Evolutionary conservation across 2,329 filamentous ascomycete species (phyloP), one percentile per base, ranked within the genome.

Genomic region (Penicillium verrucosum): DNA sequence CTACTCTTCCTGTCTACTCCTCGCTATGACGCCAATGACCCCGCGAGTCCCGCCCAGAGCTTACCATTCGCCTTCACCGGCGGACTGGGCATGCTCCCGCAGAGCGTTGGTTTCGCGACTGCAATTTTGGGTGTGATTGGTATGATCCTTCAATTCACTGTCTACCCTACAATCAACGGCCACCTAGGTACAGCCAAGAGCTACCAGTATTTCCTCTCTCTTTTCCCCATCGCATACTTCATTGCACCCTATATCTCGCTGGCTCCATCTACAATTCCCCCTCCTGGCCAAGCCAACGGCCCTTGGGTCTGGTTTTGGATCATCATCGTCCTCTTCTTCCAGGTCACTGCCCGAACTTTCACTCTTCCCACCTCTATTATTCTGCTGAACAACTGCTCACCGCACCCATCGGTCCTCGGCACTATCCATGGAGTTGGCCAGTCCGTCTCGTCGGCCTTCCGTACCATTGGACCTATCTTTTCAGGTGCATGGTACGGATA

Each of bases 1-100:
- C 86, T 89, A 48, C 82, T 90, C 45, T 92, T 92, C 75, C 81
- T 92, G 43, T 90, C 89, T 1, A 89, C 88, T 0, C 86, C 88
- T 0, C 86, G 87, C 8, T 85, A 74, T 53, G 72, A 75, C 41
- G 38, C 67, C 14, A 66, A 69, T 43, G 71, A 75, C 74, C 73
- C 77, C 11, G 64, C 68, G 14, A 68, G 69, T 21, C 69, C 78
- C 60, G 75, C 81, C 52, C 75, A 65, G 59, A 73, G 49, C 57
- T 75, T 84, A 1, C 85, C 85, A 0, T 77, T 78, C 58, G 63
- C 81, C 61, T 91, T 89, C 67, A 83, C 83, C 0, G 89, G 89
- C 21, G 90, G 90, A 10, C 78, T 93, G 2, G 88, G 88, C 27
- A 83, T 93, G 65, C 83, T 84, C 3, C 86, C 89, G 0, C 80